Evolutionary conservation across 2,329 filamentous ascomycete genomes (phyloP).

Genomic region (Thielaviopsis euricoi): DNA sequence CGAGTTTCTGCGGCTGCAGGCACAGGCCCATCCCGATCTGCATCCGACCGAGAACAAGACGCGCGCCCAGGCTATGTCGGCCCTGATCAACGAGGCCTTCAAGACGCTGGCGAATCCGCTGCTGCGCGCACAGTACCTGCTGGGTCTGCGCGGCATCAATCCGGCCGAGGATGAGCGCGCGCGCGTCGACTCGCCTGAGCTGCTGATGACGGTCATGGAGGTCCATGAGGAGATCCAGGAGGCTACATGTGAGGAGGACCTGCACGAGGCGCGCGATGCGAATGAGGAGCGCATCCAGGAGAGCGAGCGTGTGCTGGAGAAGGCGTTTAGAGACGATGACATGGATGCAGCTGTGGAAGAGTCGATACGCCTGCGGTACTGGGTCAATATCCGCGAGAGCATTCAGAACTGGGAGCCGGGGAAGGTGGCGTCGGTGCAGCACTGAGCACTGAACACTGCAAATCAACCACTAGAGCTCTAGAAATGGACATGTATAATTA

Average conservation of each 20-base stretch:
- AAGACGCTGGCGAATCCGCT: conserved; percentile 67
- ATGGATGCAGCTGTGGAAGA: conserved; percentile 50
- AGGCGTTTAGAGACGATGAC: conserved; percentile 50
- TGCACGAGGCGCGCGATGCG: conserved; percentile 39
- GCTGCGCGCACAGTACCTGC: conserved; percentile 72
- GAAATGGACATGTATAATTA: no score
- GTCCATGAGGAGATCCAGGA: conserved; percentile 60
- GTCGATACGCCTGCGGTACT: conserved; percentile 69
- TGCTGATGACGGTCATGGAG: conserved; percentile 69
- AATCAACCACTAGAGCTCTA: no score
- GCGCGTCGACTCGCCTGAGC: conserved; percentile 47
- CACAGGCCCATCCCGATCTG: conserved; percentile 58
- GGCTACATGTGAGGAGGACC: conserved; percentile 47
- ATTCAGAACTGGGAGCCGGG: conserved; percentile 74
- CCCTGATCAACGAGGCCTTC: conserved; percentile 83
- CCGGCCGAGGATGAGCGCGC: conserved; percentile 63
- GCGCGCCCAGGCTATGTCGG: conserved; percentile 59
- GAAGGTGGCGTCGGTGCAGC: conserved; percentile 38
- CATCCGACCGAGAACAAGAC: conserved; percentile 33
- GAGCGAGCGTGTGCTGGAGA: conserved; percentile 46
- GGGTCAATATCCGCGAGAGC: conserved; percentile 72
- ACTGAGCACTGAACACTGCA: no score
- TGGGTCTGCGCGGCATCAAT: conserved; percentile 58
- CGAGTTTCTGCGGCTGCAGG: conserved; percentile 78
- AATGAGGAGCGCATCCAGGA: conserved; percentile 52